Base-by-base conservation (phyloP, 148 eudicot genomes). In the Spergularia marina region DNA sequence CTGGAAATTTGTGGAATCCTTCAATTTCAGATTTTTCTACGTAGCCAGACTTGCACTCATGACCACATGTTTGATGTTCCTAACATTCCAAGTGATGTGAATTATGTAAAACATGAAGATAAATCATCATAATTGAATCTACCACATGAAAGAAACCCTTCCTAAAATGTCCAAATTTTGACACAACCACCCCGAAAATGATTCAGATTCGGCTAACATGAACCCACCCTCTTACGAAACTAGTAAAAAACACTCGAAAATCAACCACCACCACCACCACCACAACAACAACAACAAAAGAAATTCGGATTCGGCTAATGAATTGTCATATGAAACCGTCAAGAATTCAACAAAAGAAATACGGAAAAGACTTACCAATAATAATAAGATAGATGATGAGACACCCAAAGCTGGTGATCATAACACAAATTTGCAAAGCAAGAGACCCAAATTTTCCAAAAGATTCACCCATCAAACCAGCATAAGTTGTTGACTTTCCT, bases 401-500 rank as follows among this genome's bases (percentile, higher is more conserved):
- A 17, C 92, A 91, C 0, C 97, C 98, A 75, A 89, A 87, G 63
- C 84, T 91, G 10, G 97, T 86, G 5, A 93, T 40, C 80, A 91
- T 83, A 49, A 91, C 91, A 74, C 87, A 89, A 63, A 91, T 62
- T 57, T 93, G 98, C 25, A 93, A 78, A 40, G 82, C 87, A 68
- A 88, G 73, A 0, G 98, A 83, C 14, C 98, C 97, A 58, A 76
- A 5, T 68, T 81, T 84, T 30, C 97, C 97, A 76, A 93, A 93
- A 0, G 98, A 93, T 80, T 93, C 97, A 18, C 85, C 91, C 94
- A 93, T 91, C 10, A 91, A 84, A 8, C 87, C 88, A 65, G 84
- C 93, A 73, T 91, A 92, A n/a, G 91, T 83, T 54, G 73, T 63
- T 16, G 90, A 82, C 58, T 87, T 77, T 6, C 91, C 90, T 2